phyloP scores from a whole-genome alignment of 2,329 filamentous ascomycete species.

The Colletotrichum orchidophilum region DNA sequence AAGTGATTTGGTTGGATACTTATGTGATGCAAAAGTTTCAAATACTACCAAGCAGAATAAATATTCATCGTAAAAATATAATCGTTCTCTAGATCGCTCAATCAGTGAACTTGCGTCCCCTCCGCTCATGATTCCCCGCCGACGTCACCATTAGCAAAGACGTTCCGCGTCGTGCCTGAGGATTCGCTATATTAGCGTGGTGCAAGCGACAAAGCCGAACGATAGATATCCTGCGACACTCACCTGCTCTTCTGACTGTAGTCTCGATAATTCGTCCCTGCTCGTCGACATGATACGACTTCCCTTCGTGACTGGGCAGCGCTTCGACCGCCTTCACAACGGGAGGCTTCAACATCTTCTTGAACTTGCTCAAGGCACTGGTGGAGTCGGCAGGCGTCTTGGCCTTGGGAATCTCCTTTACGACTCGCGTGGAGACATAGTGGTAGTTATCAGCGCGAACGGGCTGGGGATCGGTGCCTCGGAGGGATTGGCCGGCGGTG shows the following conservation, averaged over 20 bases:
- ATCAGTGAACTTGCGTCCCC: background rate
- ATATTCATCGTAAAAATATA: background rate
- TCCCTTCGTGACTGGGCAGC: conserved; percentile 27
- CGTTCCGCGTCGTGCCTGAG: conserved; percentile 5
- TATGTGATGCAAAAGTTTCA: background rate
- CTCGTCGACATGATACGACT: conserved; percentile 32
- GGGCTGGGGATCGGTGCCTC: conserved; percentile 14
- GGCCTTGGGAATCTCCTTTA: conserved; percentile 24
- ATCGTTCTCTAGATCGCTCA: background rate
- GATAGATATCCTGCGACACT: background rate
- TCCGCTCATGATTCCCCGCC: background rate
- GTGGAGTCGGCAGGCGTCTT: conserved; percentile 13
- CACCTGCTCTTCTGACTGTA: conserved; percentile 20
- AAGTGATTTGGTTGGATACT: background rate
- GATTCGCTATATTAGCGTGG: background rate
- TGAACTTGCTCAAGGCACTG: conserved; percentile 19
- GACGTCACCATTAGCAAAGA: background rate
- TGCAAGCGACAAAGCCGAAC: background rate
- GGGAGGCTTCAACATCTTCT: conserved; percentile 28
- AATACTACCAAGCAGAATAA: background rate
- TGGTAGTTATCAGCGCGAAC: conserved; percentile 20
- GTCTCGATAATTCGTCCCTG: conserved; percentile 30
- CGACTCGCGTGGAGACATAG: conserved; percentile 21
- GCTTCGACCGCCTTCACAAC: conserved; percentile 26
- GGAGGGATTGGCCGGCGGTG: background rate